Percentiles rank a stretch among this genome's conserved stretches.
These are phyloP conservation scores for Elaeis oleifera DNA, from an alignment of 202 grass and related monocot species.

Conservation along the genomic window DNA sequence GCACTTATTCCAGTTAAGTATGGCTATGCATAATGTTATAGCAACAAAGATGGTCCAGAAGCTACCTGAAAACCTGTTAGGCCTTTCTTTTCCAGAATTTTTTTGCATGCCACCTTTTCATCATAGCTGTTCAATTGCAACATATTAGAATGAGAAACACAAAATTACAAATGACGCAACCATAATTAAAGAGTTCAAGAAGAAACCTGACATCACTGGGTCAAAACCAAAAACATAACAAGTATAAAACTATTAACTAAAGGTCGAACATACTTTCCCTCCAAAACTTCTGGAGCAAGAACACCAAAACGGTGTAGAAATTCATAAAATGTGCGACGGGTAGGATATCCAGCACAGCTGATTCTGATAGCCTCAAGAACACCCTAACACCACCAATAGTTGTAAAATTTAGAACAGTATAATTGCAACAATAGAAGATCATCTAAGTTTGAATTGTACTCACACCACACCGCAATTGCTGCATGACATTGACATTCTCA, in stretches of 20 bases:
- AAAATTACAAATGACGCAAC: conserved; percentile 1
- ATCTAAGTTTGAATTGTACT: conserved; percentile 38
- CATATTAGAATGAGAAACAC: conserved; percentile 10
- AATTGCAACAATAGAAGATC: too few species aligned
- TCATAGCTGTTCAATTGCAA: conserved; percentile 44
- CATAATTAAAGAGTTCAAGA: conserved; percentile 14
- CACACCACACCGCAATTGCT: conserved; percentile 97
- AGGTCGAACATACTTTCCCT: conserved; percentile 66
- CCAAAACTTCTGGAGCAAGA: conserved; percentile 78
- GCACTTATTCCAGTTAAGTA: background rate
- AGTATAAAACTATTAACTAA: too few species aligned
- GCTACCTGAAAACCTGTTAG: conserved; percentile 86
- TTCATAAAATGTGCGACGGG: conserved; percentile 94
- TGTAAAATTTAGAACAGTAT: too few species aligned
- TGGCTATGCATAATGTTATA: conserved; percentile 2
- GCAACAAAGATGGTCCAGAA: conserved; percentile 6
- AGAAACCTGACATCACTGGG: background rate
- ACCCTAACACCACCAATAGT: conserved; percentile 47
- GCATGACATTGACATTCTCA: conserved; percentile 99
- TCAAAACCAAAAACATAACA: too few species aligned
- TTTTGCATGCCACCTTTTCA: conserved; percentile 89
- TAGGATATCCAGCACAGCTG: conserved; percentile 97
- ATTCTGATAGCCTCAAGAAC: conserved; percentile 99
- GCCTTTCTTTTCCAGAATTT: conserved; percentile 88
- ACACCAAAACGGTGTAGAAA: conserved; percentile 96